A percentile compares a stretch with the other conserved stretches of the same genome.
Conservation (phyloP, 1,284 basidiomycete genomes). For the Cutaneotrichosporon cavernicola region DNA sequence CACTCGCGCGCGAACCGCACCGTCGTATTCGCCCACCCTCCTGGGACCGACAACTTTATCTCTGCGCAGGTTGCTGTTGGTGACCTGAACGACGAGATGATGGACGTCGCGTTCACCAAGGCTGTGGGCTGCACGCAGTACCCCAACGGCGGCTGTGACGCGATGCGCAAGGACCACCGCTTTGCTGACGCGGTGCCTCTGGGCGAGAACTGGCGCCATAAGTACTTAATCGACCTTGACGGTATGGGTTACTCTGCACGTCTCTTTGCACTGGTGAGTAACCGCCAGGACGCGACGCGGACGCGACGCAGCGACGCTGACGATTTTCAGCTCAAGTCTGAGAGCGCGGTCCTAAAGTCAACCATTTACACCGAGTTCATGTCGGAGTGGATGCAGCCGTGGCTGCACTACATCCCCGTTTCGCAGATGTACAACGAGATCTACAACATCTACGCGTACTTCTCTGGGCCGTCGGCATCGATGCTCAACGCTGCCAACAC, state of each 20-base stretch:
- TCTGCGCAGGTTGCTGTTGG: slow-evolving; percentile 64
- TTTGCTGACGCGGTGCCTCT: slow-evolving; percentile 75
- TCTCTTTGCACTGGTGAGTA: slow-evolving; percentile 75
- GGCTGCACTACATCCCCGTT: slow-evolving; percentile 85
- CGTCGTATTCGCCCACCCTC: slow-evolving; percentile 73
- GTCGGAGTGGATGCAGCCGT: slow-evolving; percentile 60
- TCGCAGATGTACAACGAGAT: slow-evolving; percentile 82
- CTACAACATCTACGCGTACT: slow-evolving; percentile 87
- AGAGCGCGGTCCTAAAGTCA: slow-evolving; percentile 83
- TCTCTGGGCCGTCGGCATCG: slow-evolving; percentile 71
- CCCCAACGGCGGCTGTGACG: slow-evolving; percentile 70
- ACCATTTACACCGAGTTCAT: slow-evolving; percentile 88
- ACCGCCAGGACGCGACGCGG: not conserved
- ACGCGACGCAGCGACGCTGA: slow-evolving; percentile 28
- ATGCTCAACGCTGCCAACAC: slow-evolving; percentile 60
- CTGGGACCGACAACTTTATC: slow-evolving; percentile 60
- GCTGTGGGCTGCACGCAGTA: slow-evolving; percentile 67
- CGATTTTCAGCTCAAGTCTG: slow-evolving; percentile 52
- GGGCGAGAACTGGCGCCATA: slow-evolving; percentile 85
- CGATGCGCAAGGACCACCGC: slow-evolving; percentile 66
- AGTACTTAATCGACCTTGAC: slow-evolving; percentile 86
- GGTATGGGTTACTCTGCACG: slow-evolving; percentile 92
- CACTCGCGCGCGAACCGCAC: slow-evolving; percentile 61
- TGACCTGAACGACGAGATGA: slow-evolving; percentile 72
- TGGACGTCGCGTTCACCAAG: slow-evolving; percentile 86